Evolutionary conservation across 345 rosid genomes (phyloP).

Genomic region (Moricandia moricandioides): DNA sequence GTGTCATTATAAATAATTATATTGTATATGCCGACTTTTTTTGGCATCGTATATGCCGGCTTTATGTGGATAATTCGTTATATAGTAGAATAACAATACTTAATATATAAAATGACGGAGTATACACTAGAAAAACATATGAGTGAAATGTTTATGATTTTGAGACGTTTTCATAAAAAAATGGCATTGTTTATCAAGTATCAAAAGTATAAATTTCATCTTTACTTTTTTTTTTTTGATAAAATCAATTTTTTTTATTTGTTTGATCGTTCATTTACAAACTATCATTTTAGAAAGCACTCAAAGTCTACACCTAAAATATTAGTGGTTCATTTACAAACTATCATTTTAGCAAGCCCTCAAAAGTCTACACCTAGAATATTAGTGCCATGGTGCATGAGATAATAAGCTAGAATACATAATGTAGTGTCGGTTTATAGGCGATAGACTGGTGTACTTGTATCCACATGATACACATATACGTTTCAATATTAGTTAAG

Average conservation of each 20-base stretch:
- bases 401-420: neutral
- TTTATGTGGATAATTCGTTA: neutral
- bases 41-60: neutral
- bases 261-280: neutral
- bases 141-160: neutral
- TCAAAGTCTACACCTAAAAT: neutral
- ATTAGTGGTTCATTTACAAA: neutral
- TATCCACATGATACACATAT: too few relatives aligned
- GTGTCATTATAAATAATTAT: slow-evolving; percentile 3
- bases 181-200: too few relatives aligned
- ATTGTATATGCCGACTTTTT: neutral
- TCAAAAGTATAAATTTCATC: too few relatives aligned
- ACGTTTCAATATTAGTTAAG: too few relatives aligned
- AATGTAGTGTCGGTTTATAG: too few relatives aligned
- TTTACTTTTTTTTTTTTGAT: too few relatives aligned
- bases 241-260: neutral
- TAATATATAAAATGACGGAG: neutral
- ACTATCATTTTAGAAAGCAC: neutral
- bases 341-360: neutral
- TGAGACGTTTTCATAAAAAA: neutral
- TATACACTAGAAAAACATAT: neutral
- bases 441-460: too few relatives aligned
- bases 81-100: neutral
- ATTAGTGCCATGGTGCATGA: neutral
- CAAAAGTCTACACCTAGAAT: neutral